A percentile compares a stretch with the other conserved stretches of the same genome.
Evolutionary conservation across 192 early-diverging fungal species (phyloP).

Genomic region (Backusella morwellensis): DNA sequence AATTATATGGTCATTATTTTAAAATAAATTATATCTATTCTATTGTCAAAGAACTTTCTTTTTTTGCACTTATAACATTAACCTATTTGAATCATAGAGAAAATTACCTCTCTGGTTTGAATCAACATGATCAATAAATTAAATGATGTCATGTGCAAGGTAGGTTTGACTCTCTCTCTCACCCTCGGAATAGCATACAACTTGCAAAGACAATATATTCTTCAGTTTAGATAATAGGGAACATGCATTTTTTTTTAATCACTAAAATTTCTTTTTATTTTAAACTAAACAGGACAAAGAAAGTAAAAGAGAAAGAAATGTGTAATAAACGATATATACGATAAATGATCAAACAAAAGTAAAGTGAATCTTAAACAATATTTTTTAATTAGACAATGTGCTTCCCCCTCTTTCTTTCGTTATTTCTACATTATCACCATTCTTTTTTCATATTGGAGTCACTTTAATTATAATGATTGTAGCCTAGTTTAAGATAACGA

Average conservation of each 20-base stretch:
- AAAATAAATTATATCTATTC: neutral
- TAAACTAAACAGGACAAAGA: neutral
- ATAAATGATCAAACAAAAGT: neutral
- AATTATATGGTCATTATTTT: neutral
- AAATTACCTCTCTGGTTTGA: neutral
- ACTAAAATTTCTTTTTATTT: neutral
- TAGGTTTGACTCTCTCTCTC: neutral
- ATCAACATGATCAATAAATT: neutral
- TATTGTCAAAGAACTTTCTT: neutral
- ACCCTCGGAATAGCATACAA: neutral
- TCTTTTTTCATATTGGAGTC: neutral
- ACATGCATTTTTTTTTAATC: neutral
- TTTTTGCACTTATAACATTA: neutral
- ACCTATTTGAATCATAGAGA: neutral
- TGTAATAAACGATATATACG: too few relatives aligned
- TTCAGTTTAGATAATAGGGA: neutral
- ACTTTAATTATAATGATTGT: neutral
- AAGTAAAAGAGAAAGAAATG: neutral
- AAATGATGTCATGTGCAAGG: neutral
- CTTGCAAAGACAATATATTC: neutral
- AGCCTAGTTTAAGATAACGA: neutral
- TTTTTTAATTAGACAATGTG: neutral
- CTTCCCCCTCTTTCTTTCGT: neutral
- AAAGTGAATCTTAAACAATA: neutral
- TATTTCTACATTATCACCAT: neutral